These are phyloP conservation scores for Lactarius pseudohatsudake DNA, from an alignment of 768 basidiomycete species.

Conservation along the genomic window DNA sequence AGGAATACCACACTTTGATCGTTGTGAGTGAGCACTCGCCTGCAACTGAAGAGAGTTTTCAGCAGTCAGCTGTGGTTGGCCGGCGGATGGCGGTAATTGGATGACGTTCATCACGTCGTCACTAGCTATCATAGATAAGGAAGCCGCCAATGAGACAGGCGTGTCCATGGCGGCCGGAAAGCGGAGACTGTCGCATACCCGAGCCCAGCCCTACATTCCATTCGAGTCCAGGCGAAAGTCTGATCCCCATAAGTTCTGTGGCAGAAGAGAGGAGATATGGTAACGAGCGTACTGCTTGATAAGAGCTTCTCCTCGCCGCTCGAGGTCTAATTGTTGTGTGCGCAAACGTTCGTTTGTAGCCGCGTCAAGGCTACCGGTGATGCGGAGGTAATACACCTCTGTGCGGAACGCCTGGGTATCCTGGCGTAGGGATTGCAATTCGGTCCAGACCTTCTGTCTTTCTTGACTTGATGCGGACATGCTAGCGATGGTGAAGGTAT, in stretches of 20 bases:
- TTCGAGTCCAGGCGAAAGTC: slow-evolving; percentile 20
- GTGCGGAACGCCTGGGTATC: slow-evolving; percentile 19
- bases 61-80: not conserved
- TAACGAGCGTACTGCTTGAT: slow-evolving; percentile 9
- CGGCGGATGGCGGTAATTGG: not conserved
- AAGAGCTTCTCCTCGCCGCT: slow-evolving; percentile 14
- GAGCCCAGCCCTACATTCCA: not conserved
- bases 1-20: not conserved
- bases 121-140: not conserved
- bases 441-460: slow-evolving; percentile 9
- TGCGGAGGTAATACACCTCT: slow-evolving; percentile 20
- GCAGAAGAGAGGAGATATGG: not conserved
- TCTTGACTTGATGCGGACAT: slow-evolving; percentile 14
- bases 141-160: not conserved
- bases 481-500: not conserved
- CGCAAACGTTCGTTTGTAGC: slow-evolving; percentile 13
- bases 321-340: slow-evolving; percentile 13
- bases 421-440: slow-evolving; percentile 10
- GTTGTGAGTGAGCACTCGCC: slow-evolving; percentile 3
- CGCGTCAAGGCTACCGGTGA: not conserved
- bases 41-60: slow-evolving; percentile 14
- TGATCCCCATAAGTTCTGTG: not conserved
- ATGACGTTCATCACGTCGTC: not conserved
- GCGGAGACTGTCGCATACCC: not conserved
- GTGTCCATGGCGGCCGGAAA: not conserved